A percentile compares a stretch with the other conserved stretches of the same genome.
These are phyloP conservation scores for Phytophthora chlamydospora DNA, from an alignment of 352 stramenopile genomes.

Conservation along the genomic window DNA sequence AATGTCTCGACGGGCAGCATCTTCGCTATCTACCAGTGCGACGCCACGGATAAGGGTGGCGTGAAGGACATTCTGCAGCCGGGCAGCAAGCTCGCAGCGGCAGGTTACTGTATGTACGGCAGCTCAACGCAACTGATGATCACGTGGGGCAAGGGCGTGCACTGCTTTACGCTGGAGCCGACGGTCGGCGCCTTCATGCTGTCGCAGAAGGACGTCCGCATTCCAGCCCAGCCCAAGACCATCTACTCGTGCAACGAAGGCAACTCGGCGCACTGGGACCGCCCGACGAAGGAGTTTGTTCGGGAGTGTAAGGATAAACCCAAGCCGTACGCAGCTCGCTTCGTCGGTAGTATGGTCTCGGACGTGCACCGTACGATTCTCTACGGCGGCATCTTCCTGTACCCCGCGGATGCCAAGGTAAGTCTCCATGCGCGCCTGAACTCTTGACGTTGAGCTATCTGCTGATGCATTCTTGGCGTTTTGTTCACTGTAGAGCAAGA, in stretches of 20 bases:
- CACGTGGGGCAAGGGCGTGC: constrained; percentile 94
- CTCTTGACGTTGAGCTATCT: too few relatives aligned
- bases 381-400: constrained; percentile 99
- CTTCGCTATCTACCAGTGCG: constrained; percentile 97
- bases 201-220: constrained; percentile 94
- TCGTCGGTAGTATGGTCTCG: constrained; percentile 99
- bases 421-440: too few relatives aligned
- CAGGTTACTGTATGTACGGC: constrained; percentile 99
- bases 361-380: constrained; percentile 99
- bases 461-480: too few relatives aligned
- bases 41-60: constrained; percentile 49
- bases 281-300: constrained; percentile 91
- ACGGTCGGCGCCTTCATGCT: constrained; percentile 99
- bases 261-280: constrained; percentile 96
- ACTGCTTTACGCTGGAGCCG: constrained; percentile 98
- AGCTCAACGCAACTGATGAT: constrained; percentile 98
- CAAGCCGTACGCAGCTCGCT: constrained; percentile 88
- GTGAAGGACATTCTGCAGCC: constrained; percentile 94
- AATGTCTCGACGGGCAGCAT: constrained; percentile 99
- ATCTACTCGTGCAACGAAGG: constrained; percentile 99
- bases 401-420: constrained; percentile 94
- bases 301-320: constrained; percentile 85
- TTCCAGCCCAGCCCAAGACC: constrained; percentile 91
- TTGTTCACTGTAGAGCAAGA: constrained; percentile 43
- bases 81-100: constrained; percentile 94